Conservation (phyloP, 495 filamentous ascomycete species). For the Entonaema liquescens region DNA sequence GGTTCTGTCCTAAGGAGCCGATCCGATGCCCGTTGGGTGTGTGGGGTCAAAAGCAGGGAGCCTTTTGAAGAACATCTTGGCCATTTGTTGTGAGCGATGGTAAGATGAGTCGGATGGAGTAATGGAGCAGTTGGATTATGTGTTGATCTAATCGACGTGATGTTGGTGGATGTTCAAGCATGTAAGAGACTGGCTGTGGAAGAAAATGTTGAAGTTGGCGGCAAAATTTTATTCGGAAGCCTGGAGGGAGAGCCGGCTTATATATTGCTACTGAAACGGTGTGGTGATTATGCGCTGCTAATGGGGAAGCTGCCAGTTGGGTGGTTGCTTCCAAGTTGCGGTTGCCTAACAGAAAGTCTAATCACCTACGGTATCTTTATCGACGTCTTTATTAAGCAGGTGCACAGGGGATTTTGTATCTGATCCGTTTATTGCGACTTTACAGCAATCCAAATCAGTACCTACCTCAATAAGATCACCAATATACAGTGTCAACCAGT, state of each 20-base stretch:
- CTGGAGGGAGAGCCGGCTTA: background rate
- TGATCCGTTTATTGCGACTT: background rate
- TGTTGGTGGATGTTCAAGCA: background rate
- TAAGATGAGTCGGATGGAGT: background rate
- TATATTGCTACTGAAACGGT: background rate
- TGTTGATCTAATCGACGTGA: background rate
- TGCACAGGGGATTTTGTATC: background rate
- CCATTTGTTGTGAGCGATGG: background rate
- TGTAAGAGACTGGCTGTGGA: background rate
- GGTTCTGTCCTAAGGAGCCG: conserved; percentile 12
- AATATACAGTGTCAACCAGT: background rate
- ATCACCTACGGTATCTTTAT: background rate
- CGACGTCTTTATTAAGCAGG: background rate
- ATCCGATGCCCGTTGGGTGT: conserved; percentile 3
- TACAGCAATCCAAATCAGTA: background rate
- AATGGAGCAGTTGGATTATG: background rate
- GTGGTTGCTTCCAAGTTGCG: background rate
- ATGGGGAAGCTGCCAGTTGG: background rate
- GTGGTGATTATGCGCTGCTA: background rate
- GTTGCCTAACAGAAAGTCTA: background rate
- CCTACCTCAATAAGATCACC: background rate
- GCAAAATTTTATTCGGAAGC: background rate
- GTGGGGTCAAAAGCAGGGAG: background rate
- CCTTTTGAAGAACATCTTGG: conserved; percentile 2
- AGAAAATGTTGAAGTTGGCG: background rate